Base-by-base conservation (phyloP, 345 rosid species). In the Salix udensis region DNA sequence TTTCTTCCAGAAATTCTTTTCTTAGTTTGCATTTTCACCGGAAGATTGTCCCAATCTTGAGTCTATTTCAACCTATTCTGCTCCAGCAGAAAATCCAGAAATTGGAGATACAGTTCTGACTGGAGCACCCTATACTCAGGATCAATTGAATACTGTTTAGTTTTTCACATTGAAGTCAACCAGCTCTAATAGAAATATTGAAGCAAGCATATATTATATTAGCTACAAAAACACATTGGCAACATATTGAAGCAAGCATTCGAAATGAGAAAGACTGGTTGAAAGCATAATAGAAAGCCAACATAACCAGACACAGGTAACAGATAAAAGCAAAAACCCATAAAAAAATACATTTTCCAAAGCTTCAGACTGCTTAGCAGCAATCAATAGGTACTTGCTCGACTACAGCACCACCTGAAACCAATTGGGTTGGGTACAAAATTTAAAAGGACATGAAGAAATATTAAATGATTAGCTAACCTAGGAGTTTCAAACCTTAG, bases 1-100 rank as follows among this genome's bases (percentile, higher is more conserved):
- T 74, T 87, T 84, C 92, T 85, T 76, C 89, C 88, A 34, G 85
- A 76, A 71, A 76, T 72, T 69, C 83, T 86, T 84, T 88, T 88
- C 88, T 79, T 87, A 58, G 86, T 88, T 85, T 86, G 92, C 96
- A 91, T 91, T 80, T 80, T 78, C 19, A 31, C 34, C 36, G 37
- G 37, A 28, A 71, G 60, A 48, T 19, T 24, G 18, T 52, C 40
- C 60, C 81, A 74, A 69, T 50, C 44, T 73, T 65, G 67, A 58
- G 34, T 36, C 67, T 60, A 60, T 46, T 61, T 34, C 74, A 40
- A 40, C 76, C 69, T 52, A 65, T 71, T 36, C 18, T 2, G 42
- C 53, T 79, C 64, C 46, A 65, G 60, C 61, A 30, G 68, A 37
- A n/a, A 37, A 72, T 10, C 55, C 36, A 50, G 53, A 34, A 70